A percentile compares a stretch with the other conserved stretches of the same genome.
These are phyloP conservation scores for Orychophragmus violaceus DNA, from an alignment of 345 rosid species.

Conservation along the genomic window DNA sequence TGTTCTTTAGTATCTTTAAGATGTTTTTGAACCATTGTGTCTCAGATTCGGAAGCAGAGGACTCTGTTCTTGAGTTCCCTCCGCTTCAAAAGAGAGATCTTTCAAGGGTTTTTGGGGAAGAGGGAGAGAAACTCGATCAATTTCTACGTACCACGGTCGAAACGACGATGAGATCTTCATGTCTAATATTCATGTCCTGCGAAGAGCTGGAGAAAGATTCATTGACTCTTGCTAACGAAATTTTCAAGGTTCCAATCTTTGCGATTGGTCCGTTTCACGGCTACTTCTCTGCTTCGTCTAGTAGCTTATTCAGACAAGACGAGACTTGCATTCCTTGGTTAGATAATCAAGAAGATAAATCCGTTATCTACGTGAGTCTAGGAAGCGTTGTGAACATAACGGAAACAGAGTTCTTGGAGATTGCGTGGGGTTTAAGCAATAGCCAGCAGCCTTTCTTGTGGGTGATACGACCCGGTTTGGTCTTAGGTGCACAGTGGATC, in stretches of 20 bases:
- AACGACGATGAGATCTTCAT: slow-evolving; percentile 30
- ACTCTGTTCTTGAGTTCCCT: slow-evolving; percentile 18
- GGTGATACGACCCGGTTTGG: slow-evolving; percentile 34
- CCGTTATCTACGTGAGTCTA: slow-evolving; percentile 47
- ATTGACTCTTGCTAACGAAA: slow-evolving; percentile 35
- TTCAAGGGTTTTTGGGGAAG: neutral
- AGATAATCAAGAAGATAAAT: slow-evolving; percentile 34
- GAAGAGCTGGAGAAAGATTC: slow-evolving; percentile 55
- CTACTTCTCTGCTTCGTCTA: slow-evolving; percentile 25
- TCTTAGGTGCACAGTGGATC: slow-evolving; percentile 3
- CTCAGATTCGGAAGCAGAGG: slow-evolving; percentile 27
- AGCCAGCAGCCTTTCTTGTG: slow-evolving; percentile 46
- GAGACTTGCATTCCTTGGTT: slow-evolving; percentile 42
- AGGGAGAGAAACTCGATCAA: slow-evolving; percentile 6
- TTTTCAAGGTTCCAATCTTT: slow-evolving; percentile 36
- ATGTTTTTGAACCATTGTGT: neutral
- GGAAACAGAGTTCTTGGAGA: slow-evolving; percentile 34
- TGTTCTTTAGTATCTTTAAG: neutral
- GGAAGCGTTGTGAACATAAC: slow-evolving; percentile 40
- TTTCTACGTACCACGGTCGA: neutral
- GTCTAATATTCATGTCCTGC: slow-evolving; percentile 55
- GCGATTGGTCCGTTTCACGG: slow-evolving; percentile 48
- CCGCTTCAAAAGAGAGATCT: slow-evolving; percentile 29
- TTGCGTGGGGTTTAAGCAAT: slow-evolving; percentile 43
- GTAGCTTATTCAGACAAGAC: slow-evolving; percentile 34